A percentile compares a stretch with the other conserved stretches of the same genome.
Conservation (phyloP, 1,284 basidiomycete species). For the Laetiporus sulphureus region DNA sequence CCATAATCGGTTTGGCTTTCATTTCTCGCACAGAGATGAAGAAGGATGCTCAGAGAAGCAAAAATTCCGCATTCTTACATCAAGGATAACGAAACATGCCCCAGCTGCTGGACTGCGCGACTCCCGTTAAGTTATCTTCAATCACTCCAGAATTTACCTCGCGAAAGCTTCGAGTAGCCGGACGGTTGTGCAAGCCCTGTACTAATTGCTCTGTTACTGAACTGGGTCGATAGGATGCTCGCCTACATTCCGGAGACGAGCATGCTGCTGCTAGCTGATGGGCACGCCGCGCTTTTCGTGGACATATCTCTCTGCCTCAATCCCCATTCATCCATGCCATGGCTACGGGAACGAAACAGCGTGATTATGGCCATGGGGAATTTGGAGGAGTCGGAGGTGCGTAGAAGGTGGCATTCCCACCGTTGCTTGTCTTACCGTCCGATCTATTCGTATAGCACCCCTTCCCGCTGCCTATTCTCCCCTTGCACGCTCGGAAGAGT, state of each 20-base stretch:
- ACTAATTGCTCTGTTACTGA: not conserved
- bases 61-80: too few species aligned
- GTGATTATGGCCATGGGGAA: constrained; percentile 48
- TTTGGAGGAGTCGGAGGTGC: constrained; percentile 40
- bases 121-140: not conserved
- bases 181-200: not conserved
- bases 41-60: too few species aligned
- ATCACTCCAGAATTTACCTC: not conserved
- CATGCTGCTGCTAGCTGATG: constrained; percentile 40
- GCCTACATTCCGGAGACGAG: constrained; percentile 42
- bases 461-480: constrained; percentile 11
- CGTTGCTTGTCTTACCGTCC: not conserved
- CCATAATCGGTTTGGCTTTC: too few species aligned
- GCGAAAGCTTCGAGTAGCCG: not conserved
- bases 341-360: constrained; percentile 46
- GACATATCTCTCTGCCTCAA: constrained; percentile 47
- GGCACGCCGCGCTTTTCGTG: constrained; percentile 40
- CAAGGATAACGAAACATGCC: not conserved
- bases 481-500: constrained; percentile 13
- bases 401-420: constrained; percentile 10
- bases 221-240: constrained; percentile 35
- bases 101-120: not conserved
- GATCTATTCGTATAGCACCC: constrained; percentile 5
- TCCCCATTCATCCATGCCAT: constrained; percentile 25
- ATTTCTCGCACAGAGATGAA: too few species aligned